phyloP scores from a whole-genome alignment of 2,329 filamentous ascomycete species.

The Trichoderma aggressivum region DNA sequence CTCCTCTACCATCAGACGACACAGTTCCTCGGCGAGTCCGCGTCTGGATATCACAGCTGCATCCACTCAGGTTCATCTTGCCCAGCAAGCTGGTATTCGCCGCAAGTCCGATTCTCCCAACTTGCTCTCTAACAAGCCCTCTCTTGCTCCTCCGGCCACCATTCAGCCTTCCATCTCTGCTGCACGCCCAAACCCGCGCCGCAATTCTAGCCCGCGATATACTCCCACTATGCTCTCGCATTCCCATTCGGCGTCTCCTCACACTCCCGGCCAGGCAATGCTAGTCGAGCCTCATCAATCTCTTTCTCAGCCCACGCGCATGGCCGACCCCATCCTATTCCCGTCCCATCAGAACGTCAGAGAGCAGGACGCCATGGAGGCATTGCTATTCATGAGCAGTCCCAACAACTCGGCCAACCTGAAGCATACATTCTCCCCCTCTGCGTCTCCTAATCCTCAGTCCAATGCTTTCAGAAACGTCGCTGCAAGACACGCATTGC shows the following conservation, averaged over 20 bases:
- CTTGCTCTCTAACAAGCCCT: constrained; percentile 34
- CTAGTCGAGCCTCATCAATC: constrained; percentile 29
- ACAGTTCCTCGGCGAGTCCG: constrained; percentile 54
- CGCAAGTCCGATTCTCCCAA: constrained; percentile 37
- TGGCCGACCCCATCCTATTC: constrained; percentile 55
- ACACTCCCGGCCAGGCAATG: constrained; percentile 40
- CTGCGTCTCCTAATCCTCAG: constrained; percentile 35
- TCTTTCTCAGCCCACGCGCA: constrained; percentile 29
- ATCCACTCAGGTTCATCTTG: constrained; percentile 30
- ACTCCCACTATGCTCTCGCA: constrained; percentile 50
- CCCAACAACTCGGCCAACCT: constrained; percentile 67
- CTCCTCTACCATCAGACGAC: constrained; percentile 51
- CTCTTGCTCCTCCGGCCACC: constrained; percentile 52
- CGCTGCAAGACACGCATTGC: constrained; percentile 38
- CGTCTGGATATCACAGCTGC: constrained; percentile 39
- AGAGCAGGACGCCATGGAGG: constrained; percentile 79
- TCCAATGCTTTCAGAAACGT: constrained; percentile 20
- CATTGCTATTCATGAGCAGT: constrained; percentile 77
- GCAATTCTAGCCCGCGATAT: constrained; percentile 49
- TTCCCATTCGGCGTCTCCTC: constrained; percentile 47
- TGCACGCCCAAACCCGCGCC: constrained; percentile 42
- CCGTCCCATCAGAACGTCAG: constrained; percentile 64
- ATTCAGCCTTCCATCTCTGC: constrained; percentile 48
- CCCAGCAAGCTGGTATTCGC: constrained; percentile 20
- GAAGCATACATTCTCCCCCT: constrained; percentile 51